Evolutionary conservation across 139 green algal species (phyloP).

Genomic region (Chlorokybus atmophyticus): DNA sequence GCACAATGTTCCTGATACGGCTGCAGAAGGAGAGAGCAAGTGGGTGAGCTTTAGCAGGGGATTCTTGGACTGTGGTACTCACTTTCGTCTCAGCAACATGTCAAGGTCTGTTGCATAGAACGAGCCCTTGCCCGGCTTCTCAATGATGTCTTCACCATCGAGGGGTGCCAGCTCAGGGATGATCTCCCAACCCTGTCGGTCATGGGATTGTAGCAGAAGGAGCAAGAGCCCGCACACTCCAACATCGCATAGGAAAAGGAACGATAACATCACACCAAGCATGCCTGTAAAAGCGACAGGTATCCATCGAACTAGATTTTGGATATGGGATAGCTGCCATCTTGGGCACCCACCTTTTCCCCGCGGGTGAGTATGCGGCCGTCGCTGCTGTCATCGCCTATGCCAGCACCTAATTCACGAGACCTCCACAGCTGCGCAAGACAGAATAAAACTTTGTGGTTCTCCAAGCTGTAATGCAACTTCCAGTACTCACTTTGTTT

Average conservation of each 20-base stretch:
- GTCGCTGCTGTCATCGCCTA: too few species aligned
- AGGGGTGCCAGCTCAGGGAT: constrained; percentile 1
- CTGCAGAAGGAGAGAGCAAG: neutral
- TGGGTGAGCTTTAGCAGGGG: neutral
- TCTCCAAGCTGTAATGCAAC: too few species aligned
- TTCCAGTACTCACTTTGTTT: constrained; percentile 7
- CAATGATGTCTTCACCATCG: constrained; percentile 5
- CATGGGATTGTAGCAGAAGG: too few species aligned
- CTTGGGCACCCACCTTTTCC: neutral
- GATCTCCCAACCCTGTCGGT: too few species aligned
- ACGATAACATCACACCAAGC: neutral
- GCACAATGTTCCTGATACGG: constrained; percentile 12
- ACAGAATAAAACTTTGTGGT: too few species aligned
- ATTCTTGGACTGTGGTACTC: neutral
- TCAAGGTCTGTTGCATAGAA: constrained; percentile 11
- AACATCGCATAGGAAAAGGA: neutral
- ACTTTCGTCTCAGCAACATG: neutral
- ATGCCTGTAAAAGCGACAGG: neutral
- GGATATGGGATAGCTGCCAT: constrained; percentile 7
- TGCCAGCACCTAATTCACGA: too few species aligned
- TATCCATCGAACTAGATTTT: constrained; percentile 4
- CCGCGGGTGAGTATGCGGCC: too few species aligned
- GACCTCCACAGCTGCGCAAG: too few species aligned
- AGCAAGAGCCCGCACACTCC: too few species aligned
- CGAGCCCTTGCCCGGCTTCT: constrained; percentile 9